Evolutionary conservation across 2,329 filamentous ascomycete genomes (phyloP).

Genomic region (Paecilomyces sp.): DNA sequence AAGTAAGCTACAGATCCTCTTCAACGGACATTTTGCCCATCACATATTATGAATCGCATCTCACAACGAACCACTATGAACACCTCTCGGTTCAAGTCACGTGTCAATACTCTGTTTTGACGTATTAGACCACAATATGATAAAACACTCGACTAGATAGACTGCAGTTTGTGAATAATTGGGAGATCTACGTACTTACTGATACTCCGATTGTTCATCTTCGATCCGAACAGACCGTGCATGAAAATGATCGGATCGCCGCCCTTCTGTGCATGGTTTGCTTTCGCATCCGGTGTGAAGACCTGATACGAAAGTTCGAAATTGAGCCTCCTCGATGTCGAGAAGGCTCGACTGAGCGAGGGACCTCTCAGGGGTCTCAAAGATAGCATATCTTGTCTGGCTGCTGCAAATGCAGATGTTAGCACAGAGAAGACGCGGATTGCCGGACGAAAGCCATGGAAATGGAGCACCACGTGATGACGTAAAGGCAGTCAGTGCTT

Average conservation of each 20-base stretch:
- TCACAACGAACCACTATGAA: slow-evolving; percentile 63
- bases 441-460: not conserved
- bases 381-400: not conserved
- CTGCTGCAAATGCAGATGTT: not conserved
- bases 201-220: slow-evolving; percentile 88
- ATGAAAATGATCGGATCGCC: slow-evolving; percentile 70
- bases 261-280: slow-evolving; percentile 16
- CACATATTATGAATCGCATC: slow-evolving; percentile 2
- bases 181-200: slow-evolving; percentile 65
- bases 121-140: not conserved
- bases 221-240: slow-evolving; percentile 90
- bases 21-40: not conserved
- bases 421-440: not conserved
- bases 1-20: not conserved
- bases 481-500: not conserved
- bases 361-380: not conserved
- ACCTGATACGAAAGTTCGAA: slow-evolving; percentile 29
- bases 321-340: slow-evolving; percentile 19
- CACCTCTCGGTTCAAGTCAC: slow-evolving; percentile 70
- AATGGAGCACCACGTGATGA: not conserved
- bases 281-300: slow-evolving; percentile 26
- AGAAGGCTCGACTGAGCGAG: slow-evolving; percentile 18
- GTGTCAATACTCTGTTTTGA: slow-evolving; percentile 60
- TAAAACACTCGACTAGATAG: not conserved
- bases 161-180: slow-evolving; percentile 1